Base-by-base conservation (phyloP, 495 filamentous ascomycete genomes). In the Sordaria brevicollis region DNA sequence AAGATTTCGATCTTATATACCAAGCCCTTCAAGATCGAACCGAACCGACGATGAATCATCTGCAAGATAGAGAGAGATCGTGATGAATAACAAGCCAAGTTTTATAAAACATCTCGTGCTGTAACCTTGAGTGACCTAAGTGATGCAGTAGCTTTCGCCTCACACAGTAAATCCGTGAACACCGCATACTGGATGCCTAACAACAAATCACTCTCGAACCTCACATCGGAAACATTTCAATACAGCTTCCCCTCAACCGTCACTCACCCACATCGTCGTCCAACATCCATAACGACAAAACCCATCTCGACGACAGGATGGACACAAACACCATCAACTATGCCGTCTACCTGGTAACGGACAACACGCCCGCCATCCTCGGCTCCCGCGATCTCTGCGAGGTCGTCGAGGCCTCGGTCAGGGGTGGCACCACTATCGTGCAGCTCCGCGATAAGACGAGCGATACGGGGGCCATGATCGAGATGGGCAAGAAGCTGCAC, bases 371-470 rank as follows among this genome's bases (percentile, higher is more conserved):
- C 17, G 86, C 89, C 5, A 92, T 97, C 68, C 87, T 97, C 25
- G 89, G 90, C 57, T 82, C 86, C 62, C 85, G 84, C 67, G 86
- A 94, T 75, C 83, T 97, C 43, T 86, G 86, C 70, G 75, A 85
- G 1, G 90, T 96, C 2, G 94, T 99, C 25, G 88, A 91, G 73
- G 84, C 85, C 70, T 91, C 94, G 15, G 74, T 96, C 57, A 81
- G 87, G 76, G 94, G 93, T 76, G 94, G 93, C 67, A 93, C 92
- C 39, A 94, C 91, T 1, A 81, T 94, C 9, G 92, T 97, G 33
- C 95, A 97, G 80, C 93, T 93, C 74, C 86, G 94, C 71, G 94
- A 97, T 78, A 97, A 97, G 79, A 90, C 82, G 9, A 89, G 88
- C 75, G 90, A 93, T 68, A 96, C 93, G 0, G 89, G 84, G 5